A percentile compares a stretch with the other conserved stretches of the same genome.
Conservation (phyloP, 306 rosid species). For the Gastrolobium villosum region DNA sequence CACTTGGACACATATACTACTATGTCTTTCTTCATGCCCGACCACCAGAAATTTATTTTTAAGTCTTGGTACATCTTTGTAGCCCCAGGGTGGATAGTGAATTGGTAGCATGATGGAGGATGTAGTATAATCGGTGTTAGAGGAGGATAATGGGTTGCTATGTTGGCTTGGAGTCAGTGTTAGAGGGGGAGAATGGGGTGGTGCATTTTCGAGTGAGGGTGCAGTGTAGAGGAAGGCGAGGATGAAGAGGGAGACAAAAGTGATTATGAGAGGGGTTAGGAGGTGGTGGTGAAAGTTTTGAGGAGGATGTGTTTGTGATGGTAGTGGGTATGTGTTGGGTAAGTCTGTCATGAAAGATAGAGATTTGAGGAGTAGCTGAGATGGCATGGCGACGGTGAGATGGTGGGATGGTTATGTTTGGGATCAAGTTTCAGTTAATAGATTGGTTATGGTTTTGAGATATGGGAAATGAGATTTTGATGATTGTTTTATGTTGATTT, state of each 20-base stretch:
- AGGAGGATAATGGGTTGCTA: constrained; percentile 60
- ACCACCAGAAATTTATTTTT: no score
- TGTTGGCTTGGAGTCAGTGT: constrained; percentile 53
- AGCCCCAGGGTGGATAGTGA: no score
- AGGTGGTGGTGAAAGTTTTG: neutral
- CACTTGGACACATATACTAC: no score
- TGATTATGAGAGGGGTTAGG: constrained; percentile 1
- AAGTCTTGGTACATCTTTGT: no score
- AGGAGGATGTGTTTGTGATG: neutral
- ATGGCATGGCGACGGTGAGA: constrained; percentile 55
- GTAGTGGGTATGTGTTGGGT: constrained; percentile 30
- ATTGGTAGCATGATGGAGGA: constrained; percentile 72
- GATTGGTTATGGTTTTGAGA: constrained; percentile 12
- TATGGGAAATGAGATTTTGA: neutral
- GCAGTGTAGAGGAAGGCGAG: constrained; percentile 39
- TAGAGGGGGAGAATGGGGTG: constrained; percentile 59
- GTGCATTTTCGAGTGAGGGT: constrained; percentile 31
- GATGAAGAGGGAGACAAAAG: no score
- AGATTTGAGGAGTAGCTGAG: constrained; percentile 48
- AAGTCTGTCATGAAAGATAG: constrained; percentile 37
- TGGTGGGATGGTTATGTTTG: neutral
- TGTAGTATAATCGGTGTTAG: constrained; percentile 56
- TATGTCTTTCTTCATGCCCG: no score
- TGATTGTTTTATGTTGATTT: no score
- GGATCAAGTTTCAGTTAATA: neutral